These are phyloP conservation scores for Selaginella moellendorffii DNA, from an alignment of 75 land plant genomes.

Conservation along the genomic window DNA sequence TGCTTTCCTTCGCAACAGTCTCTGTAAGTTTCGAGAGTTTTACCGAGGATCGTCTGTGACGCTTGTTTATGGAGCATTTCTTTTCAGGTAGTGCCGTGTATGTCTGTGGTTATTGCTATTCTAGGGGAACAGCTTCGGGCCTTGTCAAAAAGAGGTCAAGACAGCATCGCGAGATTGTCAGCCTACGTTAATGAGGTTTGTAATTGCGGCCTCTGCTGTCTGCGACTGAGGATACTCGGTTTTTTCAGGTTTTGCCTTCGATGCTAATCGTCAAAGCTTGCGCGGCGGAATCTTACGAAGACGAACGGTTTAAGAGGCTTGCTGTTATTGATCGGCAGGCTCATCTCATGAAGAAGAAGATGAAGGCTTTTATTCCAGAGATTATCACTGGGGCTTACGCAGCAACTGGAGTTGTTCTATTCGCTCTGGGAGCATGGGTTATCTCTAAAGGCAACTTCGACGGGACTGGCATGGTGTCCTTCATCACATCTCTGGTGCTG, in stretches of 20 bases:
- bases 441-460: slow-evolving; percentile 39
- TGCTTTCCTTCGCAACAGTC: slow-evolving; percentile 54
- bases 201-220: neutral
- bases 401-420: slow-evolving; percentile 35
- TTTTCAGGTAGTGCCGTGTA: slow-evolving; percentile 55
- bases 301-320: slow-evolving; percentile 43
- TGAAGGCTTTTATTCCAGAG: slow-evolving; percentile 86
- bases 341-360: slow-evolving; percentile 53
- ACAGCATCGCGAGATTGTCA: slow-evolving; percentile 52
- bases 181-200: slow-evolving; percentile 87
- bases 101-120: slow-evolving; percentile 44
- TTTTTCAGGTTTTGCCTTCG: slow-evolving; percentile 57
- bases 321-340: slow-evolving; percentile 40
- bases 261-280: slow-evolving; percentile 79
- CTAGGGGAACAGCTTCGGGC: slow-evolving; percentile 67
- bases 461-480: slow-evolving; percentile 48
- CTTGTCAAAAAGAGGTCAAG: slow-evolving; percentile 48
- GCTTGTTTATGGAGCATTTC: neutral
- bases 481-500: slow-evolving; percentile 58
- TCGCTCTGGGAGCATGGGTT: slow-evolving; percentile 37
- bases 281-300: slow-evolving; percentile 56
- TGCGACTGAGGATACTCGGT: neutral
- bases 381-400: slow-evolving; percentile 49
- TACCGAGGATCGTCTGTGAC: too few species aligned
- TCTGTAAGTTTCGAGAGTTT: slow-evolving; percentile 49